Conservation (phyloP, 2,329 filamentous ascomycete species). For the Exophiala lecanii-corni region DNA sequence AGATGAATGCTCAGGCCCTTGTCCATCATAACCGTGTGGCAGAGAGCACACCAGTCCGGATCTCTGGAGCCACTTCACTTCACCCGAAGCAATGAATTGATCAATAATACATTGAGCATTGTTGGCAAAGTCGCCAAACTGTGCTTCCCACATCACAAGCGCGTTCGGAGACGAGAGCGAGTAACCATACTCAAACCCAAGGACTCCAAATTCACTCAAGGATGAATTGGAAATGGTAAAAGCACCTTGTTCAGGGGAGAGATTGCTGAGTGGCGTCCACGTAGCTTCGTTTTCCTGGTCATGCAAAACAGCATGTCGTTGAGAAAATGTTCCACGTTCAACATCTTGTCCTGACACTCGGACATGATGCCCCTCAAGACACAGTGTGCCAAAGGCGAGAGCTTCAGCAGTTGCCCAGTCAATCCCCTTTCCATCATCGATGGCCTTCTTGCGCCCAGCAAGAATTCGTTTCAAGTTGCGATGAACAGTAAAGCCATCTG, state of each 20-base stretch:
- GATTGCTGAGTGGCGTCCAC: constrained; percentile 85
- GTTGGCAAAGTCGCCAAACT: constrained; percentile 99
- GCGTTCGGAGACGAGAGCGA: constrained; percentile 95
- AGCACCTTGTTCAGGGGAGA: constrained; percentile 86
- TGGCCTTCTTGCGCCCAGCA: constrained; percentile 80
- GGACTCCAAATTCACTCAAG: constrained; percentile 65
- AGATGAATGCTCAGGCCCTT: constrained; percentile 97
- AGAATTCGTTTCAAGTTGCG: constrained; percentile 97
- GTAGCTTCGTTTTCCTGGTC: constrained; percentile 93
- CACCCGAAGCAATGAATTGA: constrained; percentile 95
- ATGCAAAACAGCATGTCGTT: constrained; percentile 94
- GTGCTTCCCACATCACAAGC: constrained; percentile 98
- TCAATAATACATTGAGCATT: constrained; percentile 99
- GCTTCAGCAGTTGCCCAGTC: constrained; percentile 98
- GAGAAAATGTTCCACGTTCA: constrained; percentile 98
- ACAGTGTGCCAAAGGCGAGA: constrained; percentile 86
- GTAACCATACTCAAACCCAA: constrained; percentile 98
- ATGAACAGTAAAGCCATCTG: constrained; percentile 84
- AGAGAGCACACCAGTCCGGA: constrained; percentile 94
- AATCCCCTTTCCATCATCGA: constrained; percentile 86
- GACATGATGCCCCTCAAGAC: constrained; percentile 91
- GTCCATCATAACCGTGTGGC: constrained; percentile 95
- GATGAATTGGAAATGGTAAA: constrained; percentile 98
- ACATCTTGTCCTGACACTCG: constrained; percentile 98
- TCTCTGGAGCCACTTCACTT: constrained; percentile 98